Evolutionary conservation across 306 rosid genomes (phyloP), one percentile per base, ranked within the genome.

Genomic region (Neltuma alba): DNA sequence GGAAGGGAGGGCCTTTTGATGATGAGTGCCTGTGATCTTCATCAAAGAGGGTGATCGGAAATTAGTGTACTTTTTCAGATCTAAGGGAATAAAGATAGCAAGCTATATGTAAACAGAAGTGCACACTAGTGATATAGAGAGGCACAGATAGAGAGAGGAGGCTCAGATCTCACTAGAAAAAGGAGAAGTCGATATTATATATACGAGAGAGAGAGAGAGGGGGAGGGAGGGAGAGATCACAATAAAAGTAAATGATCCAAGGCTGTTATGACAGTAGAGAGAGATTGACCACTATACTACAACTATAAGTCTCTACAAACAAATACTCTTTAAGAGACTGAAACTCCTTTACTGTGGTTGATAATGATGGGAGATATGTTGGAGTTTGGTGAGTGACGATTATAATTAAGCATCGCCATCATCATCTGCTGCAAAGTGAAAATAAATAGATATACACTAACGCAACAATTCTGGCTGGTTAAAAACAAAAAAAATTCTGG

Each of bases 11-110:
- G 74, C 78, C 82, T 38, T 10, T 86, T 78, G 87, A 83, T 78
- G 87, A 82, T 73, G 89, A 79, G 87, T 77, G 83, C 93, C 69
- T 94, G 97, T 94, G 96, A 92, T 83, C 65, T 75, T 82, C 91
- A 90, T 94, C 89, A 89, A 92, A 87, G 89, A 70, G 78, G 83
- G 83, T 66, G 85, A 78, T 78, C 78, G 80, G 85, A 84, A 72
- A 57, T 76, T 83, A 69, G 64, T 70, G 45, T 70, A 37, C 79
- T 64, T 81, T 79, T 76, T 75, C 89, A 62, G 47, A 87, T 92
- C 92, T 86, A 86, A 79, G 77, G 81, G 90, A 84, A 87, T 87
- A 85, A 84, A 87, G 70, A 70, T 80, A 84, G 83, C 74, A 73
- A 62, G 80, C 74, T 77, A 63, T 34, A 65, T 73, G 42, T 44